Evolutionary conservation across 495 filamentous ascomycete species (phyloP).

Genomic region (Penicillium odoratum): DNA sequence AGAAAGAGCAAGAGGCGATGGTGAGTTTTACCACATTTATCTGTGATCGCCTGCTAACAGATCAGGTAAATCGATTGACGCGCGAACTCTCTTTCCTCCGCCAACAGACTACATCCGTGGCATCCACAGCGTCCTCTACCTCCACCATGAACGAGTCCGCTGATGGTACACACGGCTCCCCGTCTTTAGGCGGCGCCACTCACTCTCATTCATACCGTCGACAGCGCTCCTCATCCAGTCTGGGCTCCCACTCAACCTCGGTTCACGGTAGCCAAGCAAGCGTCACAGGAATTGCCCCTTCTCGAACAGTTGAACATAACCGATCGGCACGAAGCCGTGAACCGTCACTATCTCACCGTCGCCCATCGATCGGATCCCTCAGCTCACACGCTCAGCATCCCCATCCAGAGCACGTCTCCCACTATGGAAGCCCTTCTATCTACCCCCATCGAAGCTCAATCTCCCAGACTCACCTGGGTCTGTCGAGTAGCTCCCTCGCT

Average conservation of each 20-base stretch:
- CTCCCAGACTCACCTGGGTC: constrained; percentile 31
- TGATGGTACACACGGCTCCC: constrained; percentile 45
- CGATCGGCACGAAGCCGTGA: constrained; percentile 39
- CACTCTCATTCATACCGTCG: constrained; percentile 59
- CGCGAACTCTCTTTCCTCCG: constrained; percentile 80
- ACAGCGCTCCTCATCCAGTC: constrained; percentile 64
- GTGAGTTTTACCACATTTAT: constrained; percentile 47
- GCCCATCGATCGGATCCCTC: constrained; percentile 40
- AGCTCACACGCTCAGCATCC: constrained; percentile 35
- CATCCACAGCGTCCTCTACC: constrained; percentile 76
- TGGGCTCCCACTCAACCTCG: constrained; percentile 53
- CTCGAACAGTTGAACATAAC: constrained; percentile 24
- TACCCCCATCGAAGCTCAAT: constrained; percentile 36
- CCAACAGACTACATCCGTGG: constrained; percentile 77
- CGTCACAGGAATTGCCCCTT: constrained; percentile 50
- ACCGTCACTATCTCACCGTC: constrained; percentile 44
- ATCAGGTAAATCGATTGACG: constrained; percentile 85
- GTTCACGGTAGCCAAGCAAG: constrained; percentile 46
- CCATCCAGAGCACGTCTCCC: constrained; percentile 31
- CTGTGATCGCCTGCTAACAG: constrained; percentile 9
- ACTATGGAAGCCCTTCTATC: constrained; percentile 26
- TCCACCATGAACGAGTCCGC: constrained; percentile 59
- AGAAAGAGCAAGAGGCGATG: constrained; percentile 94
- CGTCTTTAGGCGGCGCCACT: constrained; percentile 49
- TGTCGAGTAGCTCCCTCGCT: constrained; percentile 23